Base-by-base conservation (phyloP, 1,139 yeast genomes). In the Meyerozyma guilliermondii region DNA sequence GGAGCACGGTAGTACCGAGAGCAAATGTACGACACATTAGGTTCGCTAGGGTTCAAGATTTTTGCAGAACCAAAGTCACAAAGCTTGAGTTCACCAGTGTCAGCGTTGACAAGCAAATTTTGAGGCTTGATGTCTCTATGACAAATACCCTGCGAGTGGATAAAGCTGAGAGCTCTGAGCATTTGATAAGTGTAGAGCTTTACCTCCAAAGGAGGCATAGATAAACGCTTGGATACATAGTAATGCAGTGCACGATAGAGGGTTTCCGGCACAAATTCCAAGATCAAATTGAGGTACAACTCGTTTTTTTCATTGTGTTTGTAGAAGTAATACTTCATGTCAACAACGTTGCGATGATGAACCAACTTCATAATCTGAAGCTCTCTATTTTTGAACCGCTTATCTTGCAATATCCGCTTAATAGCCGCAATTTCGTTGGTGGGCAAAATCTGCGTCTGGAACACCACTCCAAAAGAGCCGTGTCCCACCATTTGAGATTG, bases 61-160 rank as follows among this genome's bases (percentile, higher is more conserved):
- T 92, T 92, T 26, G 98, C 98, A n/a, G 94, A 82, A n/a, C 98
- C 98, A 63, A 92, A 92, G 66, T 92, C 98, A 66, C 98, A 92
- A 41, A 92, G 78, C 65, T 92, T 92, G 52, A 94, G 76, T 44
- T 85, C 79, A 11, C 95, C 95, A 8, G 83, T 76, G 39, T 79
- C 76, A 22, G 97, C 96, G 62, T 92, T 92, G 49, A 92, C 85
- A 56, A 92, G 73, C 47, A 92, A 74, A 65, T 92, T 92, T 59
- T 94, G 98, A 3, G 98, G 98, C 63, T 92, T 92, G 55, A 92
- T 92, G 66, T 92, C 98, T 60, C 98, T 81, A 65, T 92, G 98
- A 65, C 98, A 92, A 52, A 94, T 92, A 23, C 95, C 95, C 53
- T 80, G 80, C 10, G 87, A 77, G 63, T 94, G 99, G 54, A 94